These are phyloP conservation scores for Neurospora sp. DNA, from an alignment of 495 filamentous ascomycete genomes.

Conservation along the genomic window DNA sequence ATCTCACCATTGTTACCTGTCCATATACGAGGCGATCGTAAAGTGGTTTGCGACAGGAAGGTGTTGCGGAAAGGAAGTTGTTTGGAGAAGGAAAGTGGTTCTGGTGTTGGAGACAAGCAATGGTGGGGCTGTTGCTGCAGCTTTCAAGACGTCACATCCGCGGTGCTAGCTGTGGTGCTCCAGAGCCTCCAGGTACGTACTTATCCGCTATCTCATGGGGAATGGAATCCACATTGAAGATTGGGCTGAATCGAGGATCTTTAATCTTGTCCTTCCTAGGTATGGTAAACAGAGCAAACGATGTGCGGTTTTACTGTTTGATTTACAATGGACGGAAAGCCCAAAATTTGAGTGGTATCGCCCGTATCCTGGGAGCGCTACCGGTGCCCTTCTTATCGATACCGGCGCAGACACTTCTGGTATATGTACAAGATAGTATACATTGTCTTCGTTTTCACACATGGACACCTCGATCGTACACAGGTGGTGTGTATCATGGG, in stretches of 20 bases:
- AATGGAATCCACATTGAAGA: no score
- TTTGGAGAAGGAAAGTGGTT: neutral
- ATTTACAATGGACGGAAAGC: neutral
- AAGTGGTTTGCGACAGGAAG: neutral
- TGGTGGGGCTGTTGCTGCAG: neutral
- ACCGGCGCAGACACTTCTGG: neutral
- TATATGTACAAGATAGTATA: neutral
- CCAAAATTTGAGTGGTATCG: neutral
- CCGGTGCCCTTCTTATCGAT: neutral
- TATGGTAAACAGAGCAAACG: neutral
- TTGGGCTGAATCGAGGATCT: neutral
- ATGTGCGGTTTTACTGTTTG: neutral
- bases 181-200: neutral
- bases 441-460: neutral
- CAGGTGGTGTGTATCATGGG: neutral
- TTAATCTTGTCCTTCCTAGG: no score
- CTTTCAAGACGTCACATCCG: neutral
- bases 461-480: neutral
- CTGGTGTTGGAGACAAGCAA: neutral
- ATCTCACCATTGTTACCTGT: conserved; percentile 34
- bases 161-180: neutral
- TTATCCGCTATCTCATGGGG: no score
- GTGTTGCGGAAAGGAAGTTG: neutral
- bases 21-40: conserved; percentile 9
- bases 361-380: neutral